Evolutionary conservation across 306 rosid species (phyloP), one percentile per base, ranked within the genome.

Genomic region (Cajanus cajan): DNA sequence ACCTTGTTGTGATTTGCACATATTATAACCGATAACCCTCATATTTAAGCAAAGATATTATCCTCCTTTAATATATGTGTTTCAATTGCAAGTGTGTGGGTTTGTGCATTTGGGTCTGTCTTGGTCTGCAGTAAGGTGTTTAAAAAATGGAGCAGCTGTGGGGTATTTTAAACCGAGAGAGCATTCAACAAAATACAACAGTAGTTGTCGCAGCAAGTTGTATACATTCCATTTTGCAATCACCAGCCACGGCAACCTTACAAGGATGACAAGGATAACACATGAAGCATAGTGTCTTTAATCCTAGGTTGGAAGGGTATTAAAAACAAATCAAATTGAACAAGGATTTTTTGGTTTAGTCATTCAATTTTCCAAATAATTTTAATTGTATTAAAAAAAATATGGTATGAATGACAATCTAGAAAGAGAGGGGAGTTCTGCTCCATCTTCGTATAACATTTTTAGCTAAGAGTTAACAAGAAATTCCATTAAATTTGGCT

Each of bases 51-150:
- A 68, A 54, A 54, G 37, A 68, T 22, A 4, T 51, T 6, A 22
- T 14, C 8, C 69, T 25, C 45, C 16, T 76, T 31, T 43, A 54
- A 8, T 44, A 31, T 52, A 58, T 28, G 43, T 10, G 25, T 8
- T 31, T 69, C 34, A 55, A 36, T 44, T 40, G 54, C 48, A 68
- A 12, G 37, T 43, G 19, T 21, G 18, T 22, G 18, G 8, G 11
- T 66, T 40, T 16, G 51, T 6, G 10, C 1, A 1, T 63, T 63
- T 13, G 69, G 45, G 57, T 59, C 48, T 45, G 45, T 61, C 14
- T 22, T 44, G 48, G 34, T 19, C 71, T 62, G 62, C 80, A 31
- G 13, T 21, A 40, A 62, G 62, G 73, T 66, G 67, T 52, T 54
- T 77, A 50, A 66, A 66, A 48, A 28, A 51, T n/a, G 21, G 57